These are phyloP conservation scores for Rhizopogon roseolus DNA, from an alignment of 768 basidiomycete genomes.

Conservation along the genomic window DNA sequence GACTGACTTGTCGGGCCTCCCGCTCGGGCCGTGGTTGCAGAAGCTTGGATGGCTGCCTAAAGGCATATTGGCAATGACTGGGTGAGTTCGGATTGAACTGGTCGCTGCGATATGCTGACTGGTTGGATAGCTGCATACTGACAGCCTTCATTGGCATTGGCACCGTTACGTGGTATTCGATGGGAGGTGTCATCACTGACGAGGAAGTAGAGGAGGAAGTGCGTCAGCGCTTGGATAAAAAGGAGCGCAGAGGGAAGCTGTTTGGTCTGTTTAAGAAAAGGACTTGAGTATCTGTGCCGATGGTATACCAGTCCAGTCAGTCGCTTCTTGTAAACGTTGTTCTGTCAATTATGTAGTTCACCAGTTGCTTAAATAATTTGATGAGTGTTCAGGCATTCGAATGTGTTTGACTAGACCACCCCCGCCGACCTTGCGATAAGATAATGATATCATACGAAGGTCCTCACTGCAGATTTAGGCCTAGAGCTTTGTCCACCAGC, in stretches of 20 bases:
- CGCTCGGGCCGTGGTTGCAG: constrained; percentile 69
- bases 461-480: too few relatives aligned
- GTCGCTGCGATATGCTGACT: constrained; percentile 1
- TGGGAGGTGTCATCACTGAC: constrained; percentile 69
- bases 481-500: too few relatives aligned
- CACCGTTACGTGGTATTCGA: constrained; percentile 81
- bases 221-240: constrained; percentile 48
- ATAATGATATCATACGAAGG: too few relatives aligned
- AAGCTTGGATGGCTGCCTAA: constrained; percentile 65
- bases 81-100: constrained; percentile 33
- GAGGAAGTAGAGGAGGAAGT: constrained; percentile 79
- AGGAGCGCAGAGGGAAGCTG: constrained; percentile 45
- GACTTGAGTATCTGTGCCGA: not conserved
- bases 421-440: too few relatives aligned
- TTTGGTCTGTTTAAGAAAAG: constrained; percentile 31
- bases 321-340: not conserved
- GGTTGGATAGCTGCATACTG: constrained; percentile 63
- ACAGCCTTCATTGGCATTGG: constrained; percentile 81
- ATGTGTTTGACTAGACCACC: too few relatives aligned
- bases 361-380: not conserved
- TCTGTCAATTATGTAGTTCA: not conserved
- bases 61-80: constrained; percentile 75
- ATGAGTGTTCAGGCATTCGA: too few relatives aligned
- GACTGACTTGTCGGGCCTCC: constrained; percentile 64
- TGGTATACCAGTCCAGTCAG: not conserved